Conservation (phyloP, 2,329 filamentous ascomycete species). For the Talaromyces sp. region DNA sequence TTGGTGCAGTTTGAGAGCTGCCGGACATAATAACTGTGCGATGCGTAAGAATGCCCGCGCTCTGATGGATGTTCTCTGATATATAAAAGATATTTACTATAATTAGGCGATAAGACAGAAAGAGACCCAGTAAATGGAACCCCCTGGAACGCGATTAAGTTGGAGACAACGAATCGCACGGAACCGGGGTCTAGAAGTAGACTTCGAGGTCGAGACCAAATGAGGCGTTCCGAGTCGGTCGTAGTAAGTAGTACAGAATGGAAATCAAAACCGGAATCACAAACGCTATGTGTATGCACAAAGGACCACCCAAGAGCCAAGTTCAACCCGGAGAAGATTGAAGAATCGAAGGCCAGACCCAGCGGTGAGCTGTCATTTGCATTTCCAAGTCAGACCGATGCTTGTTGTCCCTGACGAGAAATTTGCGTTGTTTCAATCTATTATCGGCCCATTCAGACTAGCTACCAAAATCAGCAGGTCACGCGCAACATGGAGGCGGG, state of each 20-base stretch:
- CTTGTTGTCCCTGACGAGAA: background rate
- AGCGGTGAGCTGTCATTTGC: conserved; percentile 16
- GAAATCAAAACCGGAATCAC: background rate
- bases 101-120: background rate
- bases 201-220: conserved; percentile 7
- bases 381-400: background rate
- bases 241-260: background rate
- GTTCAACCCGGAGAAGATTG: conserved; percentile 12
- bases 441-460: background rate
- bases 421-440: conserved; percentile 1
- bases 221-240: conserved; percentile 4
- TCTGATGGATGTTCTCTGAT: background rate
- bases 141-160: background rate
- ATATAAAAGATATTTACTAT: conserved; percentile 7
- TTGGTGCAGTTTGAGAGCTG: background rate
- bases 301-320: background rate
- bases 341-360: background rate
- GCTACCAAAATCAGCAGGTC: conserved; percentile 18
- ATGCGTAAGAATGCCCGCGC: background rate
- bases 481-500: conserved; percentile 13
- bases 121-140: background rate
- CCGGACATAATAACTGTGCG: background rate
- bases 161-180: background rate
- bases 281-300: background rate
- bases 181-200: conserved; percentile 5